Evolutionary conservation across 2,329 filamentous ascomycete species (phyloP), one percentile per base, ranked within the genome.

Genomic region (Talaromyces sp.): DNA sequence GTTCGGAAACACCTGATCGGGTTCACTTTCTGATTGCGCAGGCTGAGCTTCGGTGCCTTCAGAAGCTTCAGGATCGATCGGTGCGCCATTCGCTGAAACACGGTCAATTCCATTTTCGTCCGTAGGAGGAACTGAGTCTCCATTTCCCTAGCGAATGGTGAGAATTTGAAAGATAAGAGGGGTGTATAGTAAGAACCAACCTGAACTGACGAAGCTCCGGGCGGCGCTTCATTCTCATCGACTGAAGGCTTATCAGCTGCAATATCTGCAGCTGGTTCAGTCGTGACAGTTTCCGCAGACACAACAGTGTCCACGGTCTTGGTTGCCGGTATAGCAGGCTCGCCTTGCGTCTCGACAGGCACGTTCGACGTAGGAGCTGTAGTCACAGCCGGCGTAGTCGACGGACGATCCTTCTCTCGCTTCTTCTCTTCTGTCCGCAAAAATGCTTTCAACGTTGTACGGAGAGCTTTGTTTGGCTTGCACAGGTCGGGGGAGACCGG

Each of bases 361-460:
- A 47, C n/a, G 19, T 59, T 58, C 22, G 70, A 66, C 5, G 64
- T 45, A 7, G 62, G 37, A 16, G 71, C 69, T n/a, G 72, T 68
- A 54, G 70, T 66, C 43, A 70, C 64, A 43, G 70, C 70, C 11
- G 80, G 76, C 24, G 79, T 74, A 3, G 73, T 69, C 1, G 74
- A 71, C 39, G 74, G 71, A 60, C 86, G 84, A 50, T 83, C 83
- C 60, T 87, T 86, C 71, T 93, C 90, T 68, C 90, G 86, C 79
- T 96, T 96, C 84, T 96, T 96, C 77, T 96, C 91, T 70, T 93
- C 91, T 0, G 90, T 96, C 72, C 93, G 91, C 58, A 99, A 80
- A 74, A 96, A 99, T 13, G 95, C 91, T 70, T 91, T 90, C 70
- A 98, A 90, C 1, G 95, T 99, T 31, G 91, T 95, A 69, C 95